A percentile compares a stretch with the other conserved stretches of the same genome.
phyloP scores from a whole-genome alignment of 495 filamentous ascomycete species.

The Aspergillus sclerotiicarbonarius region DNA sequence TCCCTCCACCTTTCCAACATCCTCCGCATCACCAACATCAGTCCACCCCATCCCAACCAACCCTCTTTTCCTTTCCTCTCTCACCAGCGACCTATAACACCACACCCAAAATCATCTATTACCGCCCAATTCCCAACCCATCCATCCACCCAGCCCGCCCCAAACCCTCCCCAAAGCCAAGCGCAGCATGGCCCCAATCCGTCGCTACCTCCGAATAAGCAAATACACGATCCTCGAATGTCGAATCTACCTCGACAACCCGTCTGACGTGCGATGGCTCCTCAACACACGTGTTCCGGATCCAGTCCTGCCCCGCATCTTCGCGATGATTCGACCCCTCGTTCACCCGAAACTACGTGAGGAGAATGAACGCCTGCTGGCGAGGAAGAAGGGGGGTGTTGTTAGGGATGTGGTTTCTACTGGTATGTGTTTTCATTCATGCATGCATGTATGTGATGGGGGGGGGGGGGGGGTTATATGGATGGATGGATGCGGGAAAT shows the following conservation, averaged over 20 bases:
- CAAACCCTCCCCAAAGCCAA: too few species aligned
- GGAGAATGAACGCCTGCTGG: conserved; percentile 65
- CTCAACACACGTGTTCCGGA: conserved; percentile 53
- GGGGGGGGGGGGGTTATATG: too few species aligned
- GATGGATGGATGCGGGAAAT: too few species aligned
- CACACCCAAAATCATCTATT: background rate
- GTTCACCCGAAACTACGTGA: conserved; percentile 89
- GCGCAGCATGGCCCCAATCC: conserved; percentile 70
- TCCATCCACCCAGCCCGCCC: background rate
- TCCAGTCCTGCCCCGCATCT: conserved; percentile 74
- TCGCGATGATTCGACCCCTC: conserved; percentile 76
- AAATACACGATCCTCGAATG: conserved; percentile 91
- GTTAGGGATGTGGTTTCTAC: conserved; percentile 84
- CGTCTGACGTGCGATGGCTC: conserved; percentile 81
- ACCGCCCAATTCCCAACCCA: background rate
- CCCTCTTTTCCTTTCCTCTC: too few species aligned
- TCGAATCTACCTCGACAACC: conserved; percentile 92
- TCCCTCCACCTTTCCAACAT: too few species aligned
- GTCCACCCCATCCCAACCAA: too few species aligned
- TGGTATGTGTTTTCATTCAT: conserved; percentile 53
- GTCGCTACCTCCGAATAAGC: conserved; percentile 78
- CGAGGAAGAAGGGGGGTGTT: conserved; percentile 64
- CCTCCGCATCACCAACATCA: too few species aligned
- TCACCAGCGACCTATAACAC: too few species aligned
- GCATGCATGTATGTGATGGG: background rate